Base-by-base conservation (phyloP, 2,329 filamentous ascomycete genomes). In the Pseudogymnoascus sp. region DNA sequence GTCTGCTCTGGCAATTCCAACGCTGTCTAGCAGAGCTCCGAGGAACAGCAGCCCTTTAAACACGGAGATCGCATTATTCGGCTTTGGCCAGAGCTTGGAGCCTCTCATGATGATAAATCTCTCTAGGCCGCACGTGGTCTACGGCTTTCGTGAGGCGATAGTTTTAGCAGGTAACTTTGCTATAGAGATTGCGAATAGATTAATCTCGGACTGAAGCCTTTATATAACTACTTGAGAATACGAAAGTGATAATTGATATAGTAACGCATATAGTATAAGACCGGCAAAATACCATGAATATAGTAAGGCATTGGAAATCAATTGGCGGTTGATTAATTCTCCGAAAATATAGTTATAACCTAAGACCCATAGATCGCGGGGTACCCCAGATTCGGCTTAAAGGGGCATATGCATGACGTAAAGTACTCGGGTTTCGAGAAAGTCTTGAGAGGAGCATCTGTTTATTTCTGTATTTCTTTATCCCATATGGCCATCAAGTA, bases 141-240 rank as follows among this genome's bases (percentile, higher is more conserved):
- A 6, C 4, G 6, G 16, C n/a, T 39, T n/a, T 39, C 3, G 38
- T 35, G 5, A 26, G 5, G 23, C 23, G 23, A 6, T 6, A 26
- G 23, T 26, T 26, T 26, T 26, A 26, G 3, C 3, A 4, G 23
- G 23, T 26, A 26, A 26, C 23, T 62, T 4, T 74, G 69, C 0
- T 38, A 38, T 38, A n/a, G 12, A 6, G 37, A 16, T 39, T 16
- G n/a, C n/a, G 35, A 37, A 16, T 39, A n/a, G 6, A 39, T 16
- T 38, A 7, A 39, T 39, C 14, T 14, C 8, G 6, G 37, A 38
- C 12, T 35, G 5, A 35, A 35, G 33, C 33, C 12, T 7, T 38
- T 14, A 38, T 38, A 38, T 14, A 14, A 14, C 37, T 16, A 38
- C 37, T 38, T n/a, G n/a, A 14, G n/a, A 16, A 38, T 38, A 38